These are phyloP conservation scores for Amphibolis antarctica DNA, from an alignment of 106 monocot genomes.

Conservation along the genomic window DNA sequence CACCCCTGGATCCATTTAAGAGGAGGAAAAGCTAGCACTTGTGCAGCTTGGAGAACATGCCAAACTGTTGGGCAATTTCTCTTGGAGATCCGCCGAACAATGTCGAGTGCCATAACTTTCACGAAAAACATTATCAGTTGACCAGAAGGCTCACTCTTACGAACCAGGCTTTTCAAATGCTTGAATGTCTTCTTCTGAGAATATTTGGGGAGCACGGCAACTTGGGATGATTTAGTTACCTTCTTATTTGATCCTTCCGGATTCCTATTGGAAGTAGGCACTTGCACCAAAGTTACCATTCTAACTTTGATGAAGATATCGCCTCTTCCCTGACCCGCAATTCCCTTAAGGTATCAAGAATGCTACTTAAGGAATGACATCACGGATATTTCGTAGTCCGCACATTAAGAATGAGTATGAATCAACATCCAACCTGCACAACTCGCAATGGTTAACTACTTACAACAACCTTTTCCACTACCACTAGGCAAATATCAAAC, in stretches of 20 bases:
- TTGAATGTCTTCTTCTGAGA: conserved; percentile 12
- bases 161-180: conserved; percentile 16
- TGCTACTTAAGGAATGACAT: no score
- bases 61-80: conserved; percentile 45
- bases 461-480: no score
- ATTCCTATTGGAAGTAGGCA: conserved; percentile 18
- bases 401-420: no score
- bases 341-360: no score
- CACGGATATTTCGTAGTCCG: no score
- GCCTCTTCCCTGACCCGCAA: no score
- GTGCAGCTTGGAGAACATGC: conserved; percentile 36
- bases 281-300: conserved; percentile 2
- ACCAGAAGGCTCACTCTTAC: conserved; percentile 9
- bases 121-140: conserved; percentile 30
- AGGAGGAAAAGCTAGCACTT: conserved; percentile 45
- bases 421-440: no score
- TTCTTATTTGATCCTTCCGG: conserved; percentile 3
- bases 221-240: conserved; percentile 4
- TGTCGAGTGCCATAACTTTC: conserved; percentile 41
- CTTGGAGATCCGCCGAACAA: conserved; percentile 35
- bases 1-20: conserved; percentile 49
- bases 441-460: no score
- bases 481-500: no score
- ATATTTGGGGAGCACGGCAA: conserved; percentile 11
- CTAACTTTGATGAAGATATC: no score